Evolutionary conservation across 805 yeast species (phyloP), one percentile per base, ranked within the genome.

Genomic region (Wickerhamiella galacta): DNA sequence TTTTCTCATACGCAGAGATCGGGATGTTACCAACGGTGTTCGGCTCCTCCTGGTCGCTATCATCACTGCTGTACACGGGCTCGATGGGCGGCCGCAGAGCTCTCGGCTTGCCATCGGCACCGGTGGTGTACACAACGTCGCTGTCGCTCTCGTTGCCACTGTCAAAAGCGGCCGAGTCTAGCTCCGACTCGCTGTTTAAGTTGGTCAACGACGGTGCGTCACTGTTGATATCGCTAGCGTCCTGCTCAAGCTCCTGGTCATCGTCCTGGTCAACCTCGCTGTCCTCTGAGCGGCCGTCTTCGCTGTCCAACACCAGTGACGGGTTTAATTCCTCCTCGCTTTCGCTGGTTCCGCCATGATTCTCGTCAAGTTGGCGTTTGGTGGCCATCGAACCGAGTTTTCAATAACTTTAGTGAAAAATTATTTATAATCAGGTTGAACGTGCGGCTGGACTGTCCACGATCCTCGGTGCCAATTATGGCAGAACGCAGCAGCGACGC

Each of bases 1-100:
- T 78, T 56, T 85, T 93, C 35, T 90, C 98, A 52, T 90, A 90
- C 2, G 94, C 94, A 14, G 87, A 70, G 15, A 90, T 49, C 32
- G 98, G 96, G 37, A 90, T 69, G 51, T 90, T 81, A 31, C 98
- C 98, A 44, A 90, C 80, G 3, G 95, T 82, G 57, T 90, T 90
- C 45, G 58, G 59, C 40, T 81, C 92, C 40, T 72, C 76, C 10
- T 51, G 68, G 50, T 85, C 95, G 45, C 83, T 72, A 49, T 90
- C 98, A 57, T 90, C 98, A 41, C 83, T 71, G 51, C 87, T 95
- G 53, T 87, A 90, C n/a, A 71, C 72, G 4, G 98, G 96, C 23
- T 82, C 79, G 39, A 90, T 87, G 50, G 83, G 95, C 3, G 95
- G 95, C 46, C 68, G 72, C 35, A 85, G 62, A 4, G 74, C 54